Conservation (phyloP, 2,329 filamentous ascomycete genomes). For the Ophiocordyceps robertsii region DNA sequence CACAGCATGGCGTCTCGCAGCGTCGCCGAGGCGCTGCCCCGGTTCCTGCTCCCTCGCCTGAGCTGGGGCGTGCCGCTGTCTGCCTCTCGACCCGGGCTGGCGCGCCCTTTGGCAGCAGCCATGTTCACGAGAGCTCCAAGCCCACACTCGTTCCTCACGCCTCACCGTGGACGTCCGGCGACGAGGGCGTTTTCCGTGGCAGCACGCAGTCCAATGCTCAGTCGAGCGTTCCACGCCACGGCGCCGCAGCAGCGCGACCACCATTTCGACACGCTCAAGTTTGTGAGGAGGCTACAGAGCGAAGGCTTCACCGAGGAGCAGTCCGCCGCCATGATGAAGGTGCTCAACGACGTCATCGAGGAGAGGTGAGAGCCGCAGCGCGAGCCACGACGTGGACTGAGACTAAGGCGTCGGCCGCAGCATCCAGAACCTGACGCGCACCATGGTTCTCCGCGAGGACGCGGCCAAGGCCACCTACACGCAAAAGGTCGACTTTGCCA, state of each 20-base stretch:
- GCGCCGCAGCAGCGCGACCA: conserved; percentile 54
- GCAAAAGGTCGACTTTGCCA: conserved; percentile 95
- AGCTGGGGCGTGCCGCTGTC: conserved; percentile 31
- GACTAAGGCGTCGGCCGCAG: conserved; percentile 24
- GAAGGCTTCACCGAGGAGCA: conserved; percentile 96
- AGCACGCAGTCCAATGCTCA: conserved; percentile 2
- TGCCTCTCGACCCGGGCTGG: conserved; percentile 8
- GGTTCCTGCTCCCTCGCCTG: conserved; percentile 40
- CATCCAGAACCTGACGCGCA: conserved; percentile 93
- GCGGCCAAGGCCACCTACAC: conserved; percentile 67
- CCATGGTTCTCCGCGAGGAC: conserved; percentile 95
- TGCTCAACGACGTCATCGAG: conserved; percentile 91
- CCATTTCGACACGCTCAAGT: conserved; percentile 96
- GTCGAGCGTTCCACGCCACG: conserved; percentile 55
- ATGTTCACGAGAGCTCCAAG: neutral
- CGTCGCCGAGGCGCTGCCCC: conserved; percentile 28
- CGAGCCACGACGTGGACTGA: neutral
- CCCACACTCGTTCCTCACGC: neutral
- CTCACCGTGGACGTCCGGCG: neutral
- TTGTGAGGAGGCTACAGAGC: conserved; percentile 76
- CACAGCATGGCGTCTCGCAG: conserved; percentile 11
- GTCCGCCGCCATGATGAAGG: conserved; percentile 95
- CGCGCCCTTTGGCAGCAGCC: conserved; percentile 8
- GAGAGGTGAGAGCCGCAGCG: conserved; percentile 49
- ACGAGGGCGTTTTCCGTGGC: neutral